Percentiles rank a stretch among this genome's conserved stretches.
These are phyloP conservation scores for Theobroma grandiflorum DNA, from an alignment of 441 rosid genomes.

Conservation along the genomic window DNA sequence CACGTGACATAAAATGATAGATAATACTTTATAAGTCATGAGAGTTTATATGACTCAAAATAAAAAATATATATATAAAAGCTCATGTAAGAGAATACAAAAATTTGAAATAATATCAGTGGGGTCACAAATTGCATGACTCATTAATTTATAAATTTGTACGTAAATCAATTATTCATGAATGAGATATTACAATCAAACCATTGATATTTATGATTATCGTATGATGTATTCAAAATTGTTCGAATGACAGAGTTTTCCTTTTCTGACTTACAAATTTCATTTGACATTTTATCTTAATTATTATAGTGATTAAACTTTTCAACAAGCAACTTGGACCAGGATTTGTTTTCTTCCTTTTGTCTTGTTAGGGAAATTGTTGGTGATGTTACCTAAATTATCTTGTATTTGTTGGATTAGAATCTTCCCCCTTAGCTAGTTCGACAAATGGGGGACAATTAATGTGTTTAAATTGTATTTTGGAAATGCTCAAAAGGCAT, in stretches of 20 bases:
- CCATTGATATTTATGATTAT: no score
- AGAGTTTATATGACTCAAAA: no score
- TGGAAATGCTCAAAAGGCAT: background rate
- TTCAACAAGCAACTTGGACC: background rate
- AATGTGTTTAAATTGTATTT: background rate
- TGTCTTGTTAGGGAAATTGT: background rate
- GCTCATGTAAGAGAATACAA: no score
- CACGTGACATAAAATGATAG: no score
- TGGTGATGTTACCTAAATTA: background rate
- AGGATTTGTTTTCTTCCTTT: background rate
- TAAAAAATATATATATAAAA: no score
- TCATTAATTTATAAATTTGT: background rate
- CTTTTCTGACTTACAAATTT: background rate
- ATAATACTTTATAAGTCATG: no score
- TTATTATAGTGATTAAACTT: background rate
- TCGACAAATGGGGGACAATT: background rate
- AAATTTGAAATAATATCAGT: no score
- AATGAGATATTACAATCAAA: background rate
- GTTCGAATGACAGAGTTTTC: no score
- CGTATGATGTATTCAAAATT: no score
- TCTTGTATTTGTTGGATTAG: background rate
- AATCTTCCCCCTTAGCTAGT: background rate
- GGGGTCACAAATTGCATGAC: no score
- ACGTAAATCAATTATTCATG: background rate
- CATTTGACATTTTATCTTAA: background rate